Base-by-base conservation (phyloP, 2,329 filamentous ascomycete genomes). In the Grosmannia clavigera region DNA sequence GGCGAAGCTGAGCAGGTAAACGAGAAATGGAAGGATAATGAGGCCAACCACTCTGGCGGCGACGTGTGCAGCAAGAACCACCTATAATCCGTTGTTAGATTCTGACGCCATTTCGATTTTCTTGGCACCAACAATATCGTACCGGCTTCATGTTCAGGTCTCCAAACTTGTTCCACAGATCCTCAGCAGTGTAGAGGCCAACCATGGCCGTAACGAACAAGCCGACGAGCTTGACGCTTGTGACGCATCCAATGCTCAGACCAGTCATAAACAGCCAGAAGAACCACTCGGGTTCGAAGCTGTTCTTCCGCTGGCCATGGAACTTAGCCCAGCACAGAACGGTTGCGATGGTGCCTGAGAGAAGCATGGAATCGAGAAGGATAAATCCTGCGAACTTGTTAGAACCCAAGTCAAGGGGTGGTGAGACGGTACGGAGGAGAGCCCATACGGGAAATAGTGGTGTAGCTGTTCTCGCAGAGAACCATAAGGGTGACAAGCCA, bases 391-490 rank as follows among this genome's bases (percentile, higher is more conserved):
- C 11, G 14, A 2, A n/a, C 6, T 9, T 19, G 33, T 54, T 25
- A 56, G 55, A 43, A 29, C 4, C 5, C 19, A 29, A 16, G 22
- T 16, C 35, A 7, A 19, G 16, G 6, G 19, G 31, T 25, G n/a
- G 31, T 5, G 7, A 14, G 11, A 10, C 3, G 7, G 29, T 12
- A 51, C 38, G 35, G 6, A 48, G 27, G 29, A 22, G 40, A 31
- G 11, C 16, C 22, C 63, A 25, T 65, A 65, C 94, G 85, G 75
- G 92, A 96, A 74, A 99, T 99, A 38, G 95, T 97, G 56, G 94
- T 96, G 77, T 97, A 99, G 58, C 94, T 97, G 79, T 99, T 99
- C 74, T 99, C 94, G 78, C 91, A 99, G 51, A 99, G 84, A 53
- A 99, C 92, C 90, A 96, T 96, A 67, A 97, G 78, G 25, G 92